Base-by-base conservation (phyloP, 768 basidiomycete genomes). In the Saitozyma sp. region DNA sequence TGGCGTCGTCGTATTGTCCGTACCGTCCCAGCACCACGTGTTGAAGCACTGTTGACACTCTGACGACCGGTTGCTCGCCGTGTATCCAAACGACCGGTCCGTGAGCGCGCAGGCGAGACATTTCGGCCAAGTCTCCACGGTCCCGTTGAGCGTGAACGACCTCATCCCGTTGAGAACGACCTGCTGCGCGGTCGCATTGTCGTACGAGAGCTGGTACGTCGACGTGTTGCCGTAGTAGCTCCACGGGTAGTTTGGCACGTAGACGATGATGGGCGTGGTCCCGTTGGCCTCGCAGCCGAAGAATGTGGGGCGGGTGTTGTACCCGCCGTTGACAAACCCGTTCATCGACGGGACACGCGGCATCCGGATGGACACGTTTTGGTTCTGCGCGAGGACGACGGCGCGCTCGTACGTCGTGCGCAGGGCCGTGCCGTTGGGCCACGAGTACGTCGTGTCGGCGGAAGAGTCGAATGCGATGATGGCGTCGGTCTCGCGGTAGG, bases 31-130 rank as follows among this genome's bases (percentile, higher is more conserved):
- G 58, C 78, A 79, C 71, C 71, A 79, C 8, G 68, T 71, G 53
- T 71, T 63, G 63, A 79, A 77, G 56, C 78, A 79, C n/a, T 48
- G 14, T 52, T 76, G 70, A 64, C 78, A 79, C n/a, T 64, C 68
- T 55, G 70, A 42, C 8, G 70, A 64, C 40, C 78, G 60, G 41
- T 72, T 69, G 19, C 52, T 42, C 9, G 65, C 59, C 11, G 68
- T 73, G 62, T 75, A 74, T 46, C 49, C 62, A 51, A 70, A 74
- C 6, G 71, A 82, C 17, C 84, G 81, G 53, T 86, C 88, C 83
- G 80, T 85, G 67, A 82, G 84, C 63, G 84, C 90, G 75, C 91
- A 88, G 71, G 85, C 85, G 19, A 92, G 81, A 68, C 90, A 92
- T 45, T 82, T 82, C 3, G 86, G 83, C 81, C 83, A 88, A 56